A percentile compares a stretch with the other conserved stretches of the same genome.
Conservation (phyloP, 805 yeast species). For the Candida golubevii region DNA sequence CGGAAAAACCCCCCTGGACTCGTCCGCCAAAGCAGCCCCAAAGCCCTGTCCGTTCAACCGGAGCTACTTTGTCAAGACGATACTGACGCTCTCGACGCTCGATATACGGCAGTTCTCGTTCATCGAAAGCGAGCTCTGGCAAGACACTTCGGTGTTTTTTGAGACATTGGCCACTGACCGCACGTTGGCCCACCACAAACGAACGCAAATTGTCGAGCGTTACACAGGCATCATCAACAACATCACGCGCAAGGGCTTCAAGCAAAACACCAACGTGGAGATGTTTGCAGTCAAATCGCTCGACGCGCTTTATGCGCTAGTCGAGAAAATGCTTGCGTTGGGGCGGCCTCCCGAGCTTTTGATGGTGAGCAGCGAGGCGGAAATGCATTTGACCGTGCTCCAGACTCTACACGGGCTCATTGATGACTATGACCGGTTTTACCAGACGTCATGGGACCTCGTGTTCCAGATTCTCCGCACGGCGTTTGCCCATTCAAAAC, state of each 20-base stretch:
- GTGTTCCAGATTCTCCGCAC: conserved; percentile 60
- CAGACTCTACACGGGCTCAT: conserved; percentile 67
- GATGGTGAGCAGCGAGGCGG: conserved; percentile 57
- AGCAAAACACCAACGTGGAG: conserved; percentile 14
- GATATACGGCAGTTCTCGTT: conserved; percentile 51
- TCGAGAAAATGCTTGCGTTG: conserved; percentile 37
- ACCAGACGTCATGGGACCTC: conserved; percentile 63
- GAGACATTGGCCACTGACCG: conserved; percentile 44
- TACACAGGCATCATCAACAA: conserved; percentile 48
- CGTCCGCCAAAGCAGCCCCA: not conserved
- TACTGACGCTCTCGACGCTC: conserved; percentile 49
- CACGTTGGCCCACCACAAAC: conserved; percentile 32
- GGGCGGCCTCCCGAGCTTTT: conserved; percentile 39
- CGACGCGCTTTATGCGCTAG: conserved; percentile 43
- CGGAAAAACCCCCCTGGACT: not conserved
- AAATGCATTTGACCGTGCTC: conserved; percentile 58
- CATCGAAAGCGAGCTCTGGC: conserved; percentile 44
- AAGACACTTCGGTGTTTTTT: conserved; percentile 41
- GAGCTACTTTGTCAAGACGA: conserved; percentile 48
- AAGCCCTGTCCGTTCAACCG: conserved; percentile 50
- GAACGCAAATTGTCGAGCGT: conserved; percentile 47
- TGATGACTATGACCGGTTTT: conserved; percentile 68
- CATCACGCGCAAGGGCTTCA: conserved; percentile 40
- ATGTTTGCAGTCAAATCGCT: conserved; percentile 37
- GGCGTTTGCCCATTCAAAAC: conserved; percentile 42